Percentiles rank a stretch among this genome's conserved stretches.
Evolutionary conservation across 164 flowering plant species (phyloP).

Genomic region (Euptelea pleiosperma): DNA sequence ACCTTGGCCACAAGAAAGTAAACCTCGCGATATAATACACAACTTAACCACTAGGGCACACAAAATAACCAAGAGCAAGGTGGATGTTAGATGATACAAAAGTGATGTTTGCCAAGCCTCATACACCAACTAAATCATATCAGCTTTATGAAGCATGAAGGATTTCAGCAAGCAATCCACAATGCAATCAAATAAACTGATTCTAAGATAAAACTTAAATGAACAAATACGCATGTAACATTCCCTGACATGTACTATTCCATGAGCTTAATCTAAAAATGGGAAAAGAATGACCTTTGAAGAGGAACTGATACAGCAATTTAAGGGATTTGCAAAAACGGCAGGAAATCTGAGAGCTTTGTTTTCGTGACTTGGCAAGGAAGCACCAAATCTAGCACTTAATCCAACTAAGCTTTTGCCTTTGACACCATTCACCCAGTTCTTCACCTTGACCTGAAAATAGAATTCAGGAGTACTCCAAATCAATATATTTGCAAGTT

Average conservation of each 20-base stretch:
- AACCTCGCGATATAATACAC: no score
- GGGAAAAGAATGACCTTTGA: slow-evolving; percentile 41
- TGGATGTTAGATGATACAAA: no score
- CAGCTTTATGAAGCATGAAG: background rate
- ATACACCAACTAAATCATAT: background rate
- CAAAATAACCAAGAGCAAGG: no score
- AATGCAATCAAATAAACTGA: background rate
- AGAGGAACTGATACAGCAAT: slow-evolving; percentile 51
- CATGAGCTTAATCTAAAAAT: background rate
- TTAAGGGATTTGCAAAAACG: slow-evolving; percentile 49
- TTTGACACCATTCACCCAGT: slow-evolving; percentile 61
- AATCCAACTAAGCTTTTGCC: slow-evolving; percentile 44
- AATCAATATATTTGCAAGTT: slow-evolving; percentile 1
- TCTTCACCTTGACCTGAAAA: slow-evolving; percentile 71
- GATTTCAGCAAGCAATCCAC: background rate
- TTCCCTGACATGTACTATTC: background rate
- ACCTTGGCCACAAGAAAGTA: background rate
- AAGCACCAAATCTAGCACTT: slow-evolving; percentile 70
- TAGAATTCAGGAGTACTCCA: background rate
- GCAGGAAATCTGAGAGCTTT: slow-evolving; percentile 39
- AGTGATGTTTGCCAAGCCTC: background rate
- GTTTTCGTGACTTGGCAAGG: slow-evolving; percentile 44
- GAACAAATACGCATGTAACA: background rate
- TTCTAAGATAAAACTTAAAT: background rate
- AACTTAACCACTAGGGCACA: no score